phyloP scores from a whole-genome alignment of 176 grass and related monocot genomes.

The Bothriochloa decipiens region DNA sequence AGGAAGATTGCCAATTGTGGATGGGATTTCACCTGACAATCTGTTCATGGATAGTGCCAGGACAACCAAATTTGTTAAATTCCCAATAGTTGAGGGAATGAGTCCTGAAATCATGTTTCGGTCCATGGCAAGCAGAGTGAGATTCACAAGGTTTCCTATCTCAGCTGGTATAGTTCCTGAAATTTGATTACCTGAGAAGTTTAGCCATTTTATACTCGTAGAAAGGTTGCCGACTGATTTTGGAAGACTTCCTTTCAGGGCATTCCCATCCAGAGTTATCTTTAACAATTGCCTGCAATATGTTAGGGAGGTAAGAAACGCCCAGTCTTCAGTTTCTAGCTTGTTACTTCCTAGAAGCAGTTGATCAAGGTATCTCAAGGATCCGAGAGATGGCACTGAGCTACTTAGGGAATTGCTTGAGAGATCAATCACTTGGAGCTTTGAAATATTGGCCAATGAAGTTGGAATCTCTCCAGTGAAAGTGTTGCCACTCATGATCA shows the following conservation, averaged over 20 bases:
- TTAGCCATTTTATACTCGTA: not conserved
- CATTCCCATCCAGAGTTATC: conserved; percentile 33
- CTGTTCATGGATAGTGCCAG: conserved; percentile 52
- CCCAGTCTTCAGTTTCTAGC: conserved; percentile 19
- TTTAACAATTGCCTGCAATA: conserved; percentile 29
- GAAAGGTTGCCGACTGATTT: conserved; percentile 41
- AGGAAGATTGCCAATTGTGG: conserved; percentile 41
- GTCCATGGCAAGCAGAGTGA: conserved; percentile 43
- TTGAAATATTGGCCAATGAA: conserved; percentile 31
- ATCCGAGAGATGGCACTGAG: conserved; percentile 16
- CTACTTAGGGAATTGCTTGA: conserved; percentile 1
- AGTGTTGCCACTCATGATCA: not conserved
- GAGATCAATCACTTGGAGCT: conserved; percentile 27
- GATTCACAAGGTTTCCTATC: conserved; percentile 46
- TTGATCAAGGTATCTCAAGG: not conserved
- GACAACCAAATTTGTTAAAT: conserved; percentile 31
- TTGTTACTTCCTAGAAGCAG: conserved; percentile 2
- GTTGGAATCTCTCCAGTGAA: not conserved
- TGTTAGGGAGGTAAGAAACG: conserved; percentile 26
- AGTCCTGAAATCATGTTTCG: conserved; percentile 55
- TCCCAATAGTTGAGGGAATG: conserved; percentile 56
- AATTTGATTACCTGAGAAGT: conserved; percentile 26
- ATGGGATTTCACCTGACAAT: conserved; percentile 56
- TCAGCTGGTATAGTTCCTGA: conserved; percentile 41
- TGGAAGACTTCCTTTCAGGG: conserved; percentile 30